Conservation (phyloP, 176 grass and related monocot species). For the Aegilops speltoides region DNA sequence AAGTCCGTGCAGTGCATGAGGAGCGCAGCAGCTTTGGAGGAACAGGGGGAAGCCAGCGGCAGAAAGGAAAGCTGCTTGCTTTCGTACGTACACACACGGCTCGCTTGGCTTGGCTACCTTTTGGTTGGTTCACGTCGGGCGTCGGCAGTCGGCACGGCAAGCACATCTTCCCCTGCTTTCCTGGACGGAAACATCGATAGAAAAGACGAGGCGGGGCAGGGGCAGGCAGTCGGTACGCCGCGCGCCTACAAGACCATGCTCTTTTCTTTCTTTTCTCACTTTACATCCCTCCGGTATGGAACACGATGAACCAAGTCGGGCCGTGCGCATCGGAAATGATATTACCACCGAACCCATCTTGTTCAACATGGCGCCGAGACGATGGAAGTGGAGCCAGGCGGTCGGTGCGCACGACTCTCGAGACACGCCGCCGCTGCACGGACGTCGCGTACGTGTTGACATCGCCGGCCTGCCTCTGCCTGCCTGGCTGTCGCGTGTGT, state of each 20-base stretch:
- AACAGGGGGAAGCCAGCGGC: not conserved
- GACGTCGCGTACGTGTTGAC: not conserved
- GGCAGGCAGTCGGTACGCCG: not conserved
- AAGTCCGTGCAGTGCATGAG: not conserved
- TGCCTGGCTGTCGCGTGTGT: not conserved
- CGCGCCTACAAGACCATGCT: not conserved
- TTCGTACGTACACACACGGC: not conserved
- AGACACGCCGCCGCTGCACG: not conserved
- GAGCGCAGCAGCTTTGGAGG: not conserved
- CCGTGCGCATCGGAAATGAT: not conserved
- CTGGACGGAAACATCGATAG: not conserved
- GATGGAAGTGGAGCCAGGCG: too few relatives aligned
- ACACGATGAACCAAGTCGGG: not conserved
- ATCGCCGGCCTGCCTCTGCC: not conserved
- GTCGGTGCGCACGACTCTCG: not conserved
- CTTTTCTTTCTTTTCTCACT: not conserved
- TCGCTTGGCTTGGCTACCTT: not conserved
- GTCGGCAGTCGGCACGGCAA: not conserved
- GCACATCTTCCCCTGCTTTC: not conserved
- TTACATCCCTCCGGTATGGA: not conserved
- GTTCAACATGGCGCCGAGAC: too few relatives aligned
- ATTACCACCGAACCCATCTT: too few relatives aligned
- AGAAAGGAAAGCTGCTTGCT: not conserved
- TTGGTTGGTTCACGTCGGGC: not conserved
- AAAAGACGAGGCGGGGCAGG: not conserved